Conservation (phyloP, 805 yeast genomes). For the Spathaspora passalidarum region DNA sequence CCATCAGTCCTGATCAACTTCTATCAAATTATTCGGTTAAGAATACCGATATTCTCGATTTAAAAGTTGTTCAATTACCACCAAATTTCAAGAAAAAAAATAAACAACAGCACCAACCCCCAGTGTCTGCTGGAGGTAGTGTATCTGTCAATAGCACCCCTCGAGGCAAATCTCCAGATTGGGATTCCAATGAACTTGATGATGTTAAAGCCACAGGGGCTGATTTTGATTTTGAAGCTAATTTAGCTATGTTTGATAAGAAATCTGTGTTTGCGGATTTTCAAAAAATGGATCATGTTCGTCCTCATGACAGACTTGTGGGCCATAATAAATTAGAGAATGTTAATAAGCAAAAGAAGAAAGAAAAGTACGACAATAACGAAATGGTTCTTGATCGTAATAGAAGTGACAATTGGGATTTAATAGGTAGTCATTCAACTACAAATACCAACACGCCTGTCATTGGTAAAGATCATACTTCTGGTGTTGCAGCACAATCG, state of each 20-base stretch:
- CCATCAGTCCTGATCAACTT: constrained; percentile 10
- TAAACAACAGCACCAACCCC: constrained; percentile 1
- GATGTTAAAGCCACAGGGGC: constrained; percentile 42
- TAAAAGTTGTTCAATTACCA: constrained; percentile 58
- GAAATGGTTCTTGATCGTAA: constrained; percentile 65
- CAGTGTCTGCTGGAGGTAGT: constrained; percentile 10
- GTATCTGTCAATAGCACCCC: constrained; percentile 3
- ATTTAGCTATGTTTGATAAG: constrained; percentile 80
- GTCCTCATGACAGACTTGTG: constrained; percentile 63
- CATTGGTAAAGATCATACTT: constrained; percentile 7
- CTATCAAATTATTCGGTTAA: constrained; percentile 15
- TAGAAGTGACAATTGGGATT: constrained; percentile 54
- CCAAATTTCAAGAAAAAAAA: constrained; percentile 15
- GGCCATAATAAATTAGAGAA: constrained; percentile 61
- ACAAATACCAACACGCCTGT: constrained; percentile 10
- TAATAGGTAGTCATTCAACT: constrained; percentile 23
- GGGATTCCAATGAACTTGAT: constrained; percentile 47
- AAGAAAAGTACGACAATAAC: constrained; percentile 58
- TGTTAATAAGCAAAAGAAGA: constrained; percentile 17
- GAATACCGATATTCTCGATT: constrained; percentile 47
- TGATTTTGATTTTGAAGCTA: constrained; percentile 85
- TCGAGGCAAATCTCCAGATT: constrained; percentile 26
- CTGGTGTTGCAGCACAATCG: constrained; percentile 11
- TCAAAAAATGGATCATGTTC: constrained; percentile 57
- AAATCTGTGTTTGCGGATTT: constrained; percentile 74